Evolutionary conservation across 1,284 basidiomycete genomes (phyloP), one percentile per base, ranked within the genome.

Genomic region (Leucoagaricus sp.): DNA sequence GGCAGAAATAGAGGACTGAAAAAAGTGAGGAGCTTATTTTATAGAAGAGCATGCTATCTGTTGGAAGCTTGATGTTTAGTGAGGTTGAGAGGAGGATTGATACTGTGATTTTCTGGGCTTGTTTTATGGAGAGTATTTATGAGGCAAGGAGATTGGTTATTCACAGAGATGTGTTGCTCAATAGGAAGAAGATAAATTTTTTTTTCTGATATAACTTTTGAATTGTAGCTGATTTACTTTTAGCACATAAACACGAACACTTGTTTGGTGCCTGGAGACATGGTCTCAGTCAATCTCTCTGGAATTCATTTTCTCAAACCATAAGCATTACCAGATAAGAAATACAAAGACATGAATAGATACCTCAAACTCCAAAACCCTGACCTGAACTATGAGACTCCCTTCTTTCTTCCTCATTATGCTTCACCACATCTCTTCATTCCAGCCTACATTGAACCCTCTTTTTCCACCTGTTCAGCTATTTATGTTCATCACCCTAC

Each of bases 401-500:
- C 85, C n/a, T 98, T 98, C 82, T 77, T 84, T 64, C 87, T 98
- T 10, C 97, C 97, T 0, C 77, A 83, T 31, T 98, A 88, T 66
- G 93, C 95, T 7, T 85, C 93, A 0, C 94, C 97, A 0, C 93
- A 91, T 80, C 80, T 99, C 49, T 99, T 98, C 79, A 83, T 99
- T 62, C 97, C 97, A 0, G 90, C 96, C 0, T 98, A 98, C 73
- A 86, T 98, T 57, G 94, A 98, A 67, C 86, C 91, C 2, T 93
- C 87, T 53, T 99, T 93, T 80, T 72, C 83, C 49, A 95, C 95
- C 9, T 99, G 97, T 74, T 95, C 96, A 4, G 89, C 89, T n/a
- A 81, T 99, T 58, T 98, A 98, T 71, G 84, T 98, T 31, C 93
- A 96, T 46, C 94, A 98, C 69, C 97, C 97, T 1, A 98, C 95